Conservation (phyloP, 495 filamentous ascomycete genomes). For the Letharia columbiana region DNA sequence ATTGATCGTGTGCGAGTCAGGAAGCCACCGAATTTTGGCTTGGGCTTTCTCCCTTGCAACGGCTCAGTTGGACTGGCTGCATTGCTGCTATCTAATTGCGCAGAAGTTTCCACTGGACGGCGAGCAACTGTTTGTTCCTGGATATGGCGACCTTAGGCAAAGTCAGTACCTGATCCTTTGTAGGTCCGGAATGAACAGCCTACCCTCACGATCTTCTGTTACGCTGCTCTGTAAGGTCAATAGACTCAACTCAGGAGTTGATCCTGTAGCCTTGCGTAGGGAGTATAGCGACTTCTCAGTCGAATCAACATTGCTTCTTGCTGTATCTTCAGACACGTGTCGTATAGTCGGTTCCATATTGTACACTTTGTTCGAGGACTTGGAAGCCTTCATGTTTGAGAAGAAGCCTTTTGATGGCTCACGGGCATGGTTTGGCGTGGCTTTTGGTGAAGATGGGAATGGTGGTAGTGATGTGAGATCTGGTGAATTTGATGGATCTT, state of each 20-base stretch:
- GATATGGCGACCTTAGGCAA: background rate
- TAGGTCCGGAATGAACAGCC: background rate
- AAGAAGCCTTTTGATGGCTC: constrained; percentile 51
- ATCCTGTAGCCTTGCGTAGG: constrained; percentile 27
- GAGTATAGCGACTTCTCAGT: constrained; percentile 24
- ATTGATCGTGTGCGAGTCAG: constrained; percentile 62
- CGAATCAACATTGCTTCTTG: constrained; percentile 12
- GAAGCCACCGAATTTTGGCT: constrained; percentile 47
- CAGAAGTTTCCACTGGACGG: constrained; percentile 17
- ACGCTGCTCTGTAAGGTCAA: constrained; percentile 13
- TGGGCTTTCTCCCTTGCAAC: constrained; percentile 33
- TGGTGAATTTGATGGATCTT: constrained; percentile 35
- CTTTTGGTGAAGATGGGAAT: constrained; percentile 44
- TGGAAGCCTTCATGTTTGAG: constrained; percentile 47
- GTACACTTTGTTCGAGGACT: constrained; percentile 38
- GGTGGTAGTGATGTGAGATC: constrained; percentile 47
- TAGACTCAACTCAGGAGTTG: constrained; percentile 30
- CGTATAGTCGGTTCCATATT: constrained; percentile 27
- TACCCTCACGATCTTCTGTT: constrained; percentile 13
- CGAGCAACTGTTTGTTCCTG: background rate
- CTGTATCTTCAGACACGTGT: constrained; percentile 26
- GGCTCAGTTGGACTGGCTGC: constrained; percentile 15
- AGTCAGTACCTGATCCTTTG: background rate
- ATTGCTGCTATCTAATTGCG: constrained; percentile 13
- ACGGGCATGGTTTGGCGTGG: constrained; percentile 41